Evolutionary conservation across 1,139 yeast species (phyloP).

Genomic region (Nakaseomyces kungkrabaensis): DNA sequence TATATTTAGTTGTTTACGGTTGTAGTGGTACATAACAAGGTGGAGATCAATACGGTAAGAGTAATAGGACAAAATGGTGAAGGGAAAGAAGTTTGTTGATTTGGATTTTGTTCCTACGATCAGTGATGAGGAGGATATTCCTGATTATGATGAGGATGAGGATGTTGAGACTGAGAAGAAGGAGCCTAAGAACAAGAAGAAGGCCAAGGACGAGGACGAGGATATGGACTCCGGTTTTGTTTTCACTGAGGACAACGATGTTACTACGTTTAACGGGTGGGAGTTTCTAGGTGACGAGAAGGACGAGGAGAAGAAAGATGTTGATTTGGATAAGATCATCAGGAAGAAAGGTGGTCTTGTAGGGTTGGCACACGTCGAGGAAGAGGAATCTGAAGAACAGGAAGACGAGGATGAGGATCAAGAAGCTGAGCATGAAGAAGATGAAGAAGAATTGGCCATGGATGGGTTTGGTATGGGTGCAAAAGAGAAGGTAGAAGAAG

Average conservation of each 20-base stretch:
- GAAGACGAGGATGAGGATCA: slow-evolving; percentile 29
- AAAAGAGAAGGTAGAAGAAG: slow-evolving; percentile 20
- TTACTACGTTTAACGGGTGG: slow-evolving; percentile 63
- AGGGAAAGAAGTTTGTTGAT: slow-evolving; percentile 10
- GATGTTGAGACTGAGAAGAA: slow-evolving; percentile 28
- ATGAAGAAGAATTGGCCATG: slow-evolving; percentile 50
- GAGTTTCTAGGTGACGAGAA: slow-evolving; percentile 53
- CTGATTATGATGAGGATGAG: slow-evolving; percentile 44
- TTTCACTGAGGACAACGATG: slow-evolving; percentile 51
- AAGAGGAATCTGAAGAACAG: slow-evolving; percentile 28
- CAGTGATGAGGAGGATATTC: slow-evolving; percentile 57
- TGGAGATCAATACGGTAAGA: no score
- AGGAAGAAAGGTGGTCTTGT: slow-evolving; percentile 71
- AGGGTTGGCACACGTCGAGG: slow-evolving; percentile 40
- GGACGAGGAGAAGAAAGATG: slow-evolving; percentile 42
- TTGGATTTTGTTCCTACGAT: slow-evolving; percentile 59
- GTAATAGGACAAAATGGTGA: neutral
- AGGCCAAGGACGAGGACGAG: slow-evolving; percentile 33
- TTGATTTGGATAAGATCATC: slow-evolving; percentile 80
- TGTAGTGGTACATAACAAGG: no score
- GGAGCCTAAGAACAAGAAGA: slow-evolving; percentile 25
- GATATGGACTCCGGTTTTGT: slow-evolving; percentile 67
- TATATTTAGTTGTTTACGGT: no score
- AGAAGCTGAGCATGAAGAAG: slow-evolving; percentile 34
- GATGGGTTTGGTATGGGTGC: slow-evolving; percentile 73